Evolutionary conservation across 78 protist genomes (phyloP), one percentile per base, ranked within the genome.

Genomic region (Paratrimastix pyriformis): DNA sequence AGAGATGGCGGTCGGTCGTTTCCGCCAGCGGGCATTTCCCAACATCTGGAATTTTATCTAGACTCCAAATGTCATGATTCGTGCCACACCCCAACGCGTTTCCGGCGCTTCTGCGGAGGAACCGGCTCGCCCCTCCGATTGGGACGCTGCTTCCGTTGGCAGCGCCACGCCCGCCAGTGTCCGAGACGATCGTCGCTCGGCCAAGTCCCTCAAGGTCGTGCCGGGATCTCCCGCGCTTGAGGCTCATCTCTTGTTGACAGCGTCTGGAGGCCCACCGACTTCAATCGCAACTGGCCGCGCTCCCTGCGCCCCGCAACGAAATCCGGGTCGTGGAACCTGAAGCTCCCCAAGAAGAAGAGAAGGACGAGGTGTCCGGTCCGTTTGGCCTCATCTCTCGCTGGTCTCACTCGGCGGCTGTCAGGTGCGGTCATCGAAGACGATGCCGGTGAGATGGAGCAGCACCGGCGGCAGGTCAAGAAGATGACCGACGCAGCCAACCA

Each of bases 281-380:
- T n/a, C n/a, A n/a, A n/a, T n/a, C n/a, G n/a, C 52, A 38, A 54
- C 38, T 65, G 30, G 6, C 13, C 26, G 0, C 39, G 55, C 75
- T 70, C 50, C 75, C 75, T 15, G 65, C 75, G 26, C 65, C 75
- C 38, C 4, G 2, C 15, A 70, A 70, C 75, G 75, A 70, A 64
- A 50, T 50, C 75, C 30, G 7, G 64, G 29, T 70, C 42, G 64
- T 52, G n/a, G n/a, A n/a, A n/a, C n/a, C n/a, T n/a, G n/a, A n/a
- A 44, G 11, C 46, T 3, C 75, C 75, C 15, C 33, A 48, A 59
- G 26, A 5, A 26, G n/a, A 30, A 40, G 33, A 39, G 9, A 30
- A 1, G 44, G 66, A 37, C 29, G 66, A 59, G 30, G n/a, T n/a
- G n/a, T n/a, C n/a, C n/a, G n/a, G n/a, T n/a, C n/a, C n/a, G n/a